A percentile compares a stretch with the other conserved stretches of the same genome.
Evolutionary conservation across 768 basidiomycete genomes (phyloP).

Genomic region (Lanmaoa rubissima): DNA sequence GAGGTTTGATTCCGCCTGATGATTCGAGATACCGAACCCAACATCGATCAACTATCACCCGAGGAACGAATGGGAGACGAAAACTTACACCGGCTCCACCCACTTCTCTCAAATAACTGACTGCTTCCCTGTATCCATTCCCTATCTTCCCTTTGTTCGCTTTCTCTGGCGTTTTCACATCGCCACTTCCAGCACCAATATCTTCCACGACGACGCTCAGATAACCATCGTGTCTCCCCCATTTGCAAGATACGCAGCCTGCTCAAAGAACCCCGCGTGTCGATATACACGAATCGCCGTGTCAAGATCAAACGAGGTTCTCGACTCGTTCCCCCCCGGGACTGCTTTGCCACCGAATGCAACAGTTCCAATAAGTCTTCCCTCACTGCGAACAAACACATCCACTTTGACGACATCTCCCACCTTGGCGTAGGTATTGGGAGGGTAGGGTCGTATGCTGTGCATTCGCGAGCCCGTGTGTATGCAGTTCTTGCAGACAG

Average conservation of each 20-base stretch:
- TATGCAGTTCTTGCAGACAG: slow-evolving; percentile 94
- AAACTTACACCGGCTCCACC: slow-evolving; percentile 74
- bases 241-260: slow-evolving; percentile 93
- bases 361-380: slow-evolving; percentile 39
- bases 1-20: slow-evolving; percentile 82
- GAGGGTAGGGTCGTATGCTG: slow-evolving; percentile 21
- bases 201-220: slow-evolving; percentile 94
- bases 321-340: slow-evolving; percentile 41
- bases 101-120: slow-evolving; percentile 74
- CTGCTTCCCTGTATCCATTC: slow-evolving; percentile 62
- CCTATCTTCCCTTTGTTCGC: slow-evolving; percentile 36
- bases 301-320: slow-evolving; percentile 93
- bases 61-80: not conserved
- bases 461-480: slow-evolving; percentile 20
- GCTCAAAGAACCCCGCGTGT: slow-evolving; percentile 90
- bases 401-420: slow-evolving; percentile 88
- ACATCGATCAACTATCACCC: not conserved
- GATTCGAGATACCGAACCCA: not conserved
- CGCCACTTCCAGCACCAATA: slow-evolving; percentile 40
- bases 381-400: slow-evolving; percentile 88
- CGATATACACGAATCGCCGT: slow-evolving; percentile 96
- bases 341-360: slow-evolving; percentile 17
- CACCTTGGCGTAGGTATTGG: slow-evolving; percentile 97
- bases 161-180: slow-evolving; percentile 12
- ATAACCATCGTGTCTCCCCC: slow-evolving; percentile 89